These are phyloP conservation scores for Abrus precatorius DNA, from an alignment of 306 rosid genomes.

Conservation along the genomic window DNA sequence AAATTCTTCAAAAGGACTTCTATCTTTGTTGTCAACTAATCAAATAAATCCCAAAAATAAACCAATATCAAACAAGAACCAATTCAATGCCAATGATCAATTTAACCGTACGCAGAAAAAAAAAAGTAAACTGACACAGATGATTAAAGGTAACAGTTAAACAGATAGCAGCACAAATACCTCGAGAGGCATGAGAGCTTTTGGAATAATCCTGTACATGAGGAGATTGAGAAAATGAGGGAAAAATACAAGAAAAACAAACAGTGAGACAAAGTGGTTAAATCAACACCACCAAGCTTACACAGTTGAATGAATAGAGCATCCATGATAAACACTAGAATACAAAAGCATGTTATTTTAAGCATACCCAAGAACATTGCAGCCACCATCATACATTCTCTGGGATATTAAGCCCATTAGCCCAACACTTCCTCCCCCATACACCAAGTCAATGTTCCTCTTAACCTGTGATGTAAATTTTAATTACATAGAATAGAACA, in stretches of 20 bases:
- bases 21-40: conserved; percentile 2
- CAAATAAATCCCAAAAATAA: conserved; percentile 13
- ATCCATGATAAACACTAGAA: conserved; percentile 10
- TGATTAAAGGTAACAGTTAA: conserved; percentile 26
- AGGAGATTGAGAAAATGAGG: not conserved
- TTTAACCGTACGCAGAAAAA: not conserved
- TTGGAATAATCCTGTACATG: conserved; percentile 84
- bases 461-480: conserved; percentile 60
- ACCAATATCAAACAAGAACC: conserved; percentile 36
- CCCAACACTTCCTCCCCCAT: conserved; percentile 92
- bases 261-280: conserved; percentile 41
- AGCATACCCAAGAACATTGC: conserved; percentile 85
- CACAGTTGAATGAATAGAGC: not conserved
- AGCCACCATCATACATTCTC: conserved; percentile 80
- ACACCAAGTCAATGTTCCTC: conserved; percentile 83
- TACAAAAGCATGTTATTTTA: conserved; percentile 32
- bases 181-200: conserved; percentile 88
- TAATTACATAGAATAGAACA: conserved; percentile 37
- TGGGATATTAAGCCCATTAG: conserved; percentile 89
- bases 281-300: conserved; percentile 33
- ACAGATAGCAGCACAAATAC: conserved; percentile 53
- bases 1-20: conserved; percentile 12
- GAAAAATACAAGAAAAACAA: not conserved
- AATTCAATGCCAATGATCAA: conserved; percentile 9
- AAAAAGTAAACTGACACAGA: not conserved